phyloP scores from a whole-genome alignment of 768 basidiomycete genomes.

The Serendipita vermifera region DNA sequence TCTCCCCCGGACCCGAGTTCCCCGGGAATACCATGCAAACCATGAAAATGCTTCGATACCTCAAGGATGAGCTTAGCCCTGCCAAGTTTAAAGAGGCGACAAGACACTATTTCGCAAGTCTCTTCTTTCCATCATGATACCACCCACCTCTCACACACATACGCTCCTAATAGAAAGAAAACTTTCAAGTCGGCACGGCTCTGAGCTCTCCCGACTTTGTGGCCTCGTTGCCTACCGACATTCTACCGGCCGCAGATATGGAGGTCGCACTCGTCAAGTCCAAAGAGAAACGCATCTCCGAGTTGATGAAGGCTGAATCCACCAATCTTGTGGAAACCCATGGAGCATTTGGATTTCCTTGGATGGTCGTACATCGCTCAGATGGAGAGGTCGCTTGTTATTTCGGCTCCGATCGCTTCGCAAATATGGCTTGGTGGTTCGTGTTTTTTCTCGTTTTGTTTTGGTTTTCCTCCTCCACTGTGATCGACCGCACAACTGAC shows the following conservation, averaged over 20 bases:
- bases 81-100: background rate
- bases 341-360: constrained; percentile 11
- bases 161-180: background rate
- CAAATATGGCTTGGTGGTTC: constrained; percentile 2
- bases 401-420: constrained; percentile 8
- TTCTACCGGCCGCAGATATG: background rate
- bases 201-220: constrained; percentile 4
- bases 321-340: background rate
- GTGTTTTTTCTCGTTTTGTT: background rate
- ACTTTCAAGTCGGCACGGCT: background rate
- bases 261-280: background rate
- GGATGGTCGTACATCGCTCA: constrained; percentile 7
- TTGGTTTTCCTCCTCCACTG: background rate
- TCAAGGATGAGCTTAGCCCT: background rate
- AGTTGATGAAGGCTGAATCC: background rate
- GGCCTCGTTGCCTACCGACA: background rate
- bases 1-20: background rate
- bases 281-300: background rate
- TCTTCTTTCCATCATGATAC: background rate
- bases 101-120: constrained; percentile 4
- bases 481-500: background rate
- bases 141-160: background rate
- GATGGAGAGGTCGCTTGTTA: background rate
- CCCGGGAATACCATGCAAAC: background rate
- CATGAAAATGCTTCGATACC: background rate